These are phyloP conservation scores for Termitomyces heimii DNA, from an alignment of 768 basidiomycete species.

Conservation along the genomic window DNA sequence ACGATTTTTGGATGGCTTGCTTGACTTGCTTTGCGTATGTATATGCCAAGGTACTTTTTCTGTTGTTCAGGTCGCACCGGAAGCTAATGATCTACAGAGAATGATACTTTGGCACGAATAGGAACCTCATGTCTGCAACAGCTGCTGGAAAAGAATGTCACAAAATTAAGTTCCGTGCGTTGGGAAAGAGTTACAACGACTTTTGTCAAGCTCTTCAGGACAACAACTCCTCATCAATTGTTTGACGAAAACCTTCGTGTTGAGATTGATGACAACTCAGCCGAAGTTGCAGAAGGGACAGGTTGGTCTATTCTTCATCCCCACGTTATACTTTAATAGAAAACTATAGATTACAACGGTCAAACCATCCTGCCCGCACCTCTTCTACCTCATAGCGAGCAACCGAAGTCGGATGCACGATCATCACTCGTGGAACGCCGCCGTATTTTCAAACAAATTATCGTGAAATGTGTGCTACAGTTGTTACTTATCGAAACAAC, in stretches of 20 bases:
- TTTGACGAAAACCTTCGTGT: conserved; percentile 91
- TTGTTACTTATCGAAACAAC: conserved; percentile 95
- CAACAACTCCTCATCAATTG: conserved; percentile 94
- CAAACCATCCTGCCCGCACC: conserved; percentile 82
- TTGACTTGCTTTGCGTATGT: conserved; percentile 92
- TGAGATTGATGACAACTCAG: conserved; percentile 60
- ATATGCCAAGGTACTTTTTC: conserved; percentile 85
- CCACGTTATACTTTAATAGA: background rate
- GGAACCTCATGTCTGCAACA: conserved; percentile 98
- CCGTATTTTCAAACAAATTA: conserved; percentile 94
- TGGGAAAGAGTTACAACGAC: conserved; percentile 93
- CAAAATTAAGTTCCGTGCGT: conserved; percentile 72
- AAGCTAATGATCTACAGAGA: conserved; percentile 53
- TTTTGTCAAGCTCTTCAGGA: conserved; percentile 94
- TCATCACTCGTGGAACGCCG: conserved; percentile 68
- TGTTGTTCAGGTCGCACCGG: background rate
- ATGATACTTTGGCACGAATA: conserved; percentile 95
- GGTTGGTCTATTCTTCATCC: conserved; percentile 14
- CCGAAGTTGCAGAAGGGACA: conserved; percentile 50
- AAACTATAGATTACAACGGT: conserved; percentile 49
- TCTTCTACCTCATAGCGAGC: conserved; percentile 68
- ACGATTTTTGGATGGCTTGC: conserved; percentile 84
- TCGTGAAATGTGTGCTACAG: conserved; percentile 98
- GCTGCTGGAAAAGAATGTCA: conserved; percentile 87
- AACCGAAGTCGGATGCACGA: conserved; percentile 38